Base-by-base conservation (phyloP, 2,329 filamentous ascomycete species). In the Gremmenia infestans region DNA sequence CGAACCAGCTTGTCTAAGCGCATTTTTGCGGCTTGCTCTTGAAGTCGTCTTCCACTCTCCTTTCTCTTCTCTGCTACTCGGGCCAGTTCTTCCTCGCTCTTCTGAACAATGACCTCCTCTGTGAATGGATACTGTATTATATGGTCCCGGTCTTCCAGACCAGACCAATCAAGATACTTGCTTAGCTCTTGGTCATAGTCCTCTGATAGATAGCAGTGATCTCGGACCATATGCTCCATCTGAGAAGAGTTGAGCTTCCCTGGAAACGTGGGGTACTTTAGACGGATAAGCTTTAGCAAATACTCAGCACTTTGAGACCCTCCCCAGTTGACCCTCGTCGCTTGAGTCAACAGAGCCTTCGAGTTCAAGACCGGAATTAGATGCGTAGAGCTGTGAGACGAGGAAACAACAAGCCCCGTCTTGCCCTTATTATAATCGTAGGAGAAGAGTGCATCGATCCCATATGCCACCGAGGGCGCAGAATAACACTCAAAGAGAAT, bases 1-100 rank as follows among this genome's bases (percentile, higher is more conserved):
- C 89, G 89, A 70, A 97, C 90, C 48, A 99, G 78, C 67, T 96
- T 96, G 62, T 99, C 94, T 0, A 99, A 76, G 7, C 94, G 87
- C 91, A 97, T 96, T 73, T 96, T 97, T 9, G 93, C 93, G 0
- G 94, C 94, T 72, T 99, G 94, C 67, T 97, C 91, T 71, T 99
- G 94, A 25, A 99, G 71, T 47, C 95, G 81, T 61, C 94, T 81
- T 0, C 94, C 94, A 64, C 91, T 94, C 73, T 99, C 94, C 71
- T 95, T 96, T 69, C 96, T 91, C 70, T 93, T 88, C 76, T 99
- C 94, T 11, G 93, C 91, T 61, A 95, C 90, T 42, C 85, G 81
- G 2, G 89, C 91, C 15, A 99, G 80, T 71, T 99, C 94, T 70
- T 97, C 94, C 68, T 96, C 90, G 1, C 88, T 94, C 76, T 99